A percentile compares a stretch with the other conserved stretches of the same genome.
phyloP scores from a whole-genome alignment of 208 protist species.

The Leishmania tarentolae region DNA sequence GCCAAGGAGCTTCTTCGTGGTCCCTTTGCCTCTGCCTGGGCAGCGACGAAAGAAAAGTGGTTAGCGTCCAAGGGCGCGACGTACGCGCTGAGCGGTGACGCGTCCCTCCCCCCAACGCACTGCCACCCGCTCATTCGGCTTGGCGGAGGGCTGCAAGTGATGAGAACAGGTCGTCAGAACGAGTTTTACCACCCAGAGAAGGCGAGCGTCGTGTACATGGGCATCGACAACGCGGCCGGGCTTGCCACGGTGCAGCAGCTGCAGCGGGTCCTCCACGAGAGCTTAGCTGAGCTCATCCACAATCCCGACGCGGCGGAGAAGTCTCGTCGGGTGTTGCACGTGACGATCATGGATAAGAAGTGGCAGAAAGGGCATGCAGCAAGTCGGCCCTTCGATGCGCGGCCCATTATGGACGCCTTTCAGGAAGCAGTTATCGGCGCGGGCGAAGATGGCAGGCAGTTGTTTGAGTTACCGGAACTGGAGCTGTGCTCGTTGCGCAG shows the following conservation, averaged over 20 bases:
- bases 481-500: constrained; percentile 38
- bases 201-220: constrained; percentile 82
- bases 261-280: constrained; percentile 50
- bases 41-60: constrained; percentile 20
- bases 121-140: constrained; percentile 33
- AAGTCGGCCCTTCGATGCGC: constrained; percentile 43
- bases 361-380: constrained; percentile 41
- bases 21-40: constrained; percentile 26
- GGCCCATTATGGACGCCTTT: constrained; percentile 35
- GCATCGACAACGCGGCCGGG: constrained; percentile 41
- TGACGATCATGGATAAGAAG: constrained; percentile 85
- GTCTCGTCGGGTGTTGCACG: constrained; percentile 49
- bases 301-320: constrained; percentile 40
- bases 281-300: constrained; percentile 61
- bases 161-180: constrained; percentile 34
- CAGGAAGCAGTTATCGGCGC: constrained; percentile 21
- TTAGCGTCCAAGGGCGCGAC: not conserved
- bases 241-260: constrained; percentile 33
- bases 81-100: constrained; percentile 18
- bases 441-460: constrained; percentile 20
- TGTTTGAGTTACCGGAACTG: constrained; percentile 31
- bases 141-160: constrained; percentile 56
- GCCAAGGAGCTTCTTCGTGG: constrained; percentile 53
- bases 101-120: constrained; percentile 3
- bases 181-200: constrained; percentile 30